Evolutionary conservation across 768 basidiomycete genomes (phyloP).

Genomic region (Suillus ampliporus): DNA sequence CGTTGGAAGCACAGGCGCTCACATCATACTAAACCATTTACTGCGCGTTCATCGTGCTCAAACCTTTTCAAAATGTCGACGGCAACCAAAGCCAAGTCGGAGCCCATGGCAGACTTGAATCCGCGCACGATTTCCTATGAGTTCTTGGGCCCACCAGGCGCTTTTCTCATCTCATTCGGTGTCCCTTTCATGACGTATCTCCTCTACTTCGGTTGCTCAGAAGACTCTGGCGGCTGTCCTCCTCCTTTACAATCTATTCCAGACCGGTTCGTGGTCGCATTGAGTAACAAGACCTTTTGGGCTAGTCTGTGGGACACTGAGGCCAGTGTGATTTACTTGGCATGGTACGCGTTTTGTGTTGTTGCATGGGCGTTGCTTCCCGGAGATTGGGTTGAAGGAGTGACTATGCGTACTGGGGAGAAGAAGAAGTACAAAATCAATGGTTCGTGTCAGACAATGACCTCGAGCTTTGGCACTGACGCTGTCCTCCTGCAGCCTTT

Average conservation of each 20-base stretch:
- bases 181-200: slow-evolving; percentile 76
- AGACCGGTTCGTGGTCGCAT: slow-evolving; percentile 48
- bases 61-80: slow-evolving; percentile 22
- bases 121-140: slow-evolving; percentile 78
- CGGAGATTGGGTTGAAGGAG: slow-evolving; percentile 74
- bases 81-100: slow-evolving; percentile 15
- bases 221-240: slow-evolving; percentile 71
- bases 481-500: slow-evolving; percentile 60
- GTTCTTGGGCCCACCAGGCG: slow-evolving; percentile 83
- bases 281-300: slow-evolving; percentile 68
- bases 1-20: not conserved
- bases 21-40: not conserved
- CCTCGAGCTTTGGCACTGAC: not conserved
- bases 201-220: slow-evolving; percentile 81
- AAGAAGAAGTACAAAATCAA: slow-evolving; percentile 93
- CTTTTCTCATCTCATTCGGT: slow-evolving; percentile 67
- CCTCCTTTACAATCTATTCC: slow-evolving; percentile 51
- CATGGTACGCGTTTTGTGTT: slow-evolving; percentile 91
- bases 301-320: slow-evolving; percentile 81
- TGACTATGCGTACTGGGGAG: slow-evolving; percentile 71
- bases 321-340: slow-evolving; percentile 76
- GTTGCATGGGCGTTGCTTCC: slow-evolving; percentile 82
- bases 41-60: not conserved
- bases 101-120: slow-evolving; percentile 48
- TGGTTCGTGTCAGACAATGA: slow-evolving; percentile 54